A percentile compares a stretch with the other conserved stretches of the same genome.
Conservation (phyloP, 2,329 filamentous ascomycete genomes). For the Didymosphaeria variabile region DNA sequence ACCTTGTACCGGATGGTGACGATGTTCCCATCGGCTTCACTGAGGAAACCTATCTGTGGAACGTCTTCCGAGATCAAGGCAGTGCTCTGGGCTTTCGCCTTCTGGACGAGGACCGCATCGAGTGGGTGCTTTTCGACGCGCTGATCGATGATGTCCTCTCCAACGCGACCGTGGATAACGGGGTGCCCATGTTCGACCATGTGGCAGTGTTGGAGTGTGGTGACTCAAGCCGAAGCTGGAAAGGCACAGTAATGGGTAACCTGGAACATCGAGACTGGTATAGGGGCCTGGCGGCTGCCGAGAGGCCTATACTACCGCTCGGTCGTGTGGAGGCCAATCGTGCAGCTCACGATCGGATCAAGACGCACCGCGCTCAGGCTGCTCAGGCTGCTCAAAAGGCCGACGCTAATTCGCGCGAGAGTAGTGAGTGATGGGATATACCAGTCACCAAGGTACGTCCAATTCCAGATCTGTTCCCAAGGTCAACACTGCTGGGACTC, state of each 20-base stretch:
- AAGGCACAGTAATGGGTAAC: slow-evolving; percentile 19
- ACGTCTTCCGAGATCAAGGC: slow-evolving; percentile 26
- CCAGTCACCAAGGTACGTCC: too few relatives aligned
- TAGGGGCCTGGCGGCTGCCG: slow-evolving; percentile 22
- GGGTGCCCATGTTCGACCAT: slow-evolving; percentile 28
- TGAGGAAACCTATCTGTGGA: slow-evolving; percentile 31
- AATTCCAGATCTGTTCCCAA: too few relatives aligned
- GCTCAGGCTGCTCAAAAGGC: too few relatives aligned
- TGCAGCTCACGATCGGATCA: neutral
- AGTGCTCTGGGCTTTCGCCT: slow-evolving; percentile 34
- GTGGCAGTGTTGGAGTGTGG: slow-evolving; percentile 29
- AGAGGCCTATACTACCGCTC: slow-evolving; percentile 47
- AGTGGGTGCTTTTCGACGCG: slow-evolving; percentile 35
- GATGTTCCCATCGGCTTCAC: slow-evolving; percentile 24
- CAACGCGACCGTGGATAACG: slow-evolving; percentile 4
- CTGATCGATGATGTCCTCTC: slow-evolving; percentile 18
- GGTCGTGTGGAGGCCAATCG: slow-evolving; percentile 12
- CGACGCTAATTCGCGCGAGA: too few relatives aligned
- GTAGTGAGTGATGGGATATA: too few relatives aligned
- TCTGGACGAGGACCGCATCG: slow-evolving; percentile 16
- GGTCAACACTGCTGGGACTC: too few relatives aligned
- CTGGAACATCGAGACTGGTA: slow-evolving; percentile 33
- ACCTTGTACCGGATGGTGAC: slow-evolving; percentile 22
- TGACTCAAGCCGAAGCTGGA: neutral
- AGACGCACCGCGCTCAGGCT: neutral